These are phyloP conservation scores for Leptographium flavum DNA, from an alignment of 2,329 filamentous ascomycete genomes.

Conservation along the genomic window DNA sequence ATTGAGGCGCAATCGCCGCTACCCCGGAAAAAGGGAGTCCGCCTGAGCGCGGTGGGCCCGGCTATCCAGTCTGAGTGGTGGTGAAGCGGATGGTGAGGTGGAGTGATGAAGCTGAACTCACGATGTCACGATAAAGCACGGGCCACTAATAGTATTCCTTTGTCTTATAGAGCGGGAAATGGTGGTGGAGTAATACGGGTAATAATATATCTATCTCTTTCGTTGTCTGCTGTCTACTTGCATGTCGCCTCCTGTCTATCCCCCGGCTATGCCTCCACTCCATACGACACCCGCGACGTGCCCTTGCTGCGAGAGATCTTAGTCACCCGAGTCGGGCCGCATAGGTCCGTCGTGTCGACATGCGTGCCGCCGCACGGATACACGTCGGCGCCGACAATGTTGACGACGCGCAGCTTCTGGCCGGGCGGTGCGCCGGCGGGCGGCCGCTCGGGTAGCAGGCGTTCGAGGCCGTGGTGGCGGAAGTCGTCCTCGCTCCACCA, in stretches of 20 bases:
- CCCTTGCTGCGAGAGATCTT: constrained; percentile 55
- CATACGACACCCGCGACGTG: constrained; percentile 41
- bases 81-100: no score
- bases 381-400: constrained; percentile 51
- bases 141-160: background rate
- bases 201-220: background rate
- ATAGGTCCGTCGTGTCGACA: constrained; percentile 43
- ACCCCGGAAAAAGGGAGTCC: constrained; percentile 19
- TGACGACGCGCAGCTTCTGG: constrained; percentile 51
- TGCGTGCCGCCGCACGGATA: constrained; percentile 69
- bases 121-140: no score
- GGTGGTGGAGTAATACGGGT: background rate
- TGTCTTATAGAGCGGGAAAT: background rate
- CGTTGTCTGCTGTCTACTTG: no score
- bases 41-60: constrained; percentile 22
- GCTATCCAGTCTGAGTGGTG: constrained; percentile 16
- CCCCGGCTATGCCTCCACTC: no score
- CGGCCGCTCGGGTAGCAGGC: constrained; percentile 37
- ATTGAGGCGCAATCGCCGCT: constrained; percentile 12
- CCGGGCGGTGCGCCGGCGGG: constrained; percentile 19
- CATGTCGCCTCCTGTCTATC: background rate
- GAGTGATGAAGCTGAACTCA: constrained; percentile 7
- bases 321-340: constrained; percentile 47
- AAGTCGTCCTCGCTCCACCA: constrained; percentile 57
- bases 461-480: constrained; percentile 32